Conservation (phyloP, 2,329 filamentous ascomycete genomes). For the Fusarium sacchari region DNA sequence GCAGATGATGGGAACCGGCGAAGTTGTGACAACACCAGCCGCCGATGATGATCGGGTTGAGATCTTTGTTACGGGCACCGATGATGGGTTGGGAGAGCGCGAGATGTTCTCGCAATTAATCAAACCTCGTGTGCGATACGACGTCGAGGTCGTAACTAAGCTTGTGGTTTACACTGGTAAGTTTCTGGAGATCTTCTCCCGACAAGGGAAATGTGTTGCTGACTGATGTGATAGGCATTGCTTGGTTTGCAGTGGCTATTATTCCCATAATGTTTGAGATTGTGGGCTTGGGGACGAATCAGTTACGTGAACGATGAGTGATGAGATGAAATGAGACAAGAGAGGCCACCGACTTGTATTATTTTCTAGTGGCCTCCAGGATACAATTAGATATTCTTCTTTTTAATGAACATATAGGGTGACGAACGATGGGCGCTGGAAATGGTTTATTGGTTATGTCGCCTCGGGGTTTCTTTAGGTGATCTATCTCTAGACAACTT, state of each 20-base stretch:
- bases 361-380: slow-evolving; percentile 13
- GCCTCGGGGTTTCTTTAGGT: neutral
- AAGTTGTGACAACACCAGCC: slow-evolving; percentile 52
- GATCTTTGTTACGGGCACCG: slow-evolving; percentile 49
- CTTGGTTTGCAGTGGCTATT: slow-evolving; percentile 80
- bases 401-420: slow-evolving; percentile 39
- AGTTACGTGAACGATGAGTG: slow-evolving; percentile 41
- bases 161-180: slow-evolving; percentile 91
- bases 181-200: neutral
- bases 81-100: slow-evolving; percentile 69
- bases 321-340: slow-evolving; percentile 23
- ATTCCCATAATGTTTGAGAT: slow-evolving; percentile 78
- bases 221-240: slow-evolving; percentile 70
- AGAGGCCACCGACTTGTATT: neutral
- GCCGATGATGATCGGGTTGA: slow-evolving; percentile 48
- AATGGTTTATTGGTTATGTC: slow-evolving; percentile 14
- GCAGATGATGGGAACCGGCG: slow-evolving; percentile 76
- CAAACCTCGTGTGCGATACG: slow-evolving; percentile 90
- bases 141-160: slow-evolving; percentile 99
- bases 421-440: slow-evolving; percentile 35
- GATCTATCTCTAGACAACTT: slow-evolving; percentile 16
- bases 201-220: neutral
- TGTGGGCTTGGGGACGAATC: slow-evolving; percentile 61
- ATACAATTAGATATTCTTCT: slow-evolving; percentile 32
- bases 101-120: slow-evolving; percentile 88